These are phyloP conservation scores for Aureobasidium namibiae DNA, from an alignment of 2,329 filamentous ascomycete species.

Conservation along the genomic window DNA sequence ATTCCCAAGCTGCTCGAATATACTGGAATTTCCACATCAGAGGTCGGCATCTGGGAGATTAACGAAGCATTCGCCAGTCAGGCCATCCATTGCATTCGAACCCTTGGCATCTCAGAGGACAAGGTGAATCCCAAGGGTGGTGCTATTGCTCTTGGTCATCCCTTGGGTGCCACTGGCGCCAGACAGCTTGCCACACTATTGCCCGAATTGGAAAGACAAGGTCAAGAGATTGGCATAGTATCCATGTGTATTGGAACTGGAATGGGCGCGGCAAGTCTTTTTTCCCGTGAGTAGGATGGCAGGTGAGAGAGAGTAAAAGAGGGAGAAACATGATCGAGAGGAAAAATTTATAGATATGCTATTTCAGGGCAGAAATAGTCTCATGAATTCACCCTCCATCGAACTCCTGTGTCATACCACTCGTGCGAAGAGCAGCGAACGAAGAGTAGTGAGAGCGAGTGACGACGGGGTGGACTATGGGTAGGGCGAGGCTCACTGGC, in stretches of 20 bases:
- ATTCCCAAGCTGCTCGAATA: slow-evolving; percentile 72
- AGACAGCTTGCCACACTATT: slow-evolving; percentile 71
- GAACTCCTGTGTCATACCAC: no score
- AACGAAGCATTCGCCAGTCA: slow-evolving; percentile 71
- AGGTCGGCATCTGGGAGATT: slow-evolving; percentile 84
- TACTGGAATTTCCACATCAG: slow-evolving; percentile 56
- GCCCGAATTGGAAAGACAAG: slow-evolving; percentile 56
- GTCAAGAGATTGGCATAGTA: slow-evolving; percentile 70
- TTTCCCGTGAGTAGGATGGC: slow-evolving; percentile 43
- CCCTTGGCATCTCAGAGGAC: slow-evolving; percentile 58
- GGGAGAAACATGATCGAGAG: not conserved
- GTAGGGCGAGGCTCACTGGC: no score
- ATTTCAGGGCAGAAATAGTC: no score
- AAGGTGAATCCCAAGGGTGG: slow-evolving; percentile 88
- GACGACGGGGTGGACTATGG: no score
- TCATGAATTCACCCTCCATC: no score
- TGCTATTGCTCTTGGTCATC: slow-evolving; percentile 89
- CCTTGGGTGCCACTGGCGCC: slow-evolving; percentile 79
- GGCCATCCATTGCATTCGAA: slow-evolving; percentile 61
- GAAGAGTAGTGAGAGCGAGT: no score
- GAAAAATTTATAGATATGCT: not conserved
- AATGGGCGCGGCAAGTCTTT: slow-evolving; percentile 47
- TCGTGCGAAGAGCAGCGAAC: no score
- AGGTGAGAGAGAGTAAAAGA: no score
- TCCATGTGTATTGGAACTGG: slow-evolving; percentile 67